phyloP scores from a whole-genome alignment of 129 eudicot genomes.

The carrot (Daucus carota) region DH1_v3.0 NC_030384.2:43010001-43010500 shows the following conservation, averaged over 20 bases:
- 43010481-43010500: conserved; percentile 27
- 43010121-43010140: neutral
- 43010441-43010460: conserved; percentile 44
- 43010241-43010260: neutral
- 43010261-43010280: conserved; percentile 88
- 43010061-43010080: neutral
- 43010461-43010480: conserved; percentile 26
- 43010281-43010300: conserved; percentile 94
- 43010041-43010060: too few relatives aligned
- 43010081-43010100: neutral
- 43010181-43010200: neutral
- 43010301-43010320: conserved; percentile 93
- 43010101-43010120: neutral
- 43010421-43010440: conserved; percentile 16
- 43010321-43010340: conserved; percentile 96
- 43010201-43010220: neutral
- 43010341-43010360: conserved; percentile 88
- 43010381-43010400: conserved; percentile 98
- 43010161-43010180: neutral
- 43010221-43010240: neutral
- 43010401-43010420: conserved; percentile 76
- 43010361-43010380: conserved; percentile 89
- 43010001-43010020: conserved; percentile 95
- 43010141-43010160: neutral
- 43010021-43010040: conserved; percentile 75